These are phyloP conservation scores for Cordyceps pruinosa DNA, from an alignment of 2,329 filamentous ascomycete species.

Conservation along the genomic window DNA sequence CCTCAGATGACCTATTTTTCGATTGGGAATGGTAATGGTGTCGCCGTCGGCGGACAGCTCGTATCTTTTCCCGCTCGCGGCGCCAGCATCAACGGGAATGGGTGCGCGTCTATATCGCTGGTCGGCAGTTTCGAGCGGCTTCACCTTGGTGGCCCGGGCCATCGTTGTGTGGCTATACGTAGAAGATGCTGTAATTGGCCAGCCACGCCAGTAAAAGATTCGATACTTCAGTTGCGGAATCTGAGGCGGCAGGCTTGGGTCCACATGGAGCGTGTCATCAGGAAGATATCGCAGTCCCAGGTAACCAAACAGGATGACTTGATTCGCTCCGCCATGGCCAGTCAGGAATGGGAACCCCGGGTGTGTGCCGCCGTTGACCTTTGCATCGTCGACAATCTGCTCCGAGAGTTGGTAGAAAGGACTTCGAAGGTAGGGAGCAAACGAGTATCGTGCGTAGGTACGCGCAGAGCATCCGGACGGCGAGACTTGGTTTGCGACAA, in stretches of 20 bases:
- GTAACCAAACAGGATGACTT: conserved; percentile 60
- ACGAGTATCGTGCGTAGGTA: conserved; percentile 59
- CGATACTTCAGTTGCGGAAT: conserved; percentile 41
- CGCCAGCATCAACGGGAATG: conserved; percentile 53
- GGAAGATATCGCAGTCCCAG: conserved; percentile 55
- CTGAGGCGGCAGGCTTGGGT: conserved; percentile 54
- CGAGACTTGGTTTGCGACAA: conserved; percentile 59
- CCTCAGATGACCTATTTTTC: conserved; percentile 45
- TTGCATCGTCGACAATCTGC: conserved; percentile 56
- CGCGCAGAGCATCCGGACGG: conserved; percentile 61
- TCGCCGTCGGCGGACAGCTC: conserved; percentile 40
- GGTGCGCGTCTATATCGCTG: conserved; percentile 41
- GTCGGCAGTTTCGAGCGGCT: conserved; percentile 45
- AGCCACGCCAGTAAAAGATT: conserved; percentile 25
- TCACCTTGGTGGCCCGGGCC: conserved; percentile 25
- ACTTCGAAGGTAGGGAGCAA: conserved; percentile 54
- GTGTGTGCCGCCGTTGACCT: conserved; percentile 41
- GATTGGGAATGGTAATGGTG: conserved; percentile 48
- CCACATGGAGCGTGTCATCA: conserved; percentile 49
- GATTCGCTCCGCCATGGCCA: conserved; percentile 62
- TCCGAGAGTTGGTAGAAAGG: conserved; percentile 68
- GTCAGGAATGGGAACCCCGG: conserved; percentile 67
- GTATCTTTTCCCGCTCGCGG: conserved; percentile 32
- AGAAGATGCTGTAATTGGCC: conserved; percentile 18
- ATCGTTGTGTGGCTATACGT: conserved; percentile 22